phyloP scores from a whole-genome alignment of 371 early-diverging fungal species.

The Mucor indicus region DNA sequence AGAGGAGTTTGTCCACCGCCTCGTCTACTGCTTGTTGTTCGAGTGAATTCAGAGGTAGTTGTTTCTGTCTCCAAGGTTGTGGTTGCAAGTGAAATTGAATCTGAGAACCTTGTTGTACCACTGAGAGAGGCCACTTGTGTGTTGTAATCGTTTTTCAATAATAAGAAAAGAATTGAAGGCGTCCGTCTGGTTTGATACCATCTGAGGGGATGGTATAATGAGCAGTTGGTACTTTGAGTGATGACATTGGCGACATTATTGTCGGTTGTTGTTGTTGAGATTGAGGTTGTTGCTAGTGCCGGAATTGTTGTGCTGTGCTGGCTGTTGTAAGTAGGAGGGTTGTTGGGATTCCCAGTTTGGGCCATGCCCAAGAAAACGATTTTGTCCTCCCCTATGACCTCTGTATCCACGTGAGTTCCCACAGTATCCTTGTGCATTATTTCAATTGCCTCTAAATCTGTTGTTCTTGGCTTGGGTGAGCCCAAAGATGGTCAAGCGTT shows the following conservation, averaged over 20 bases:
- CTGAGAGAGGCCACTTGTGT: constrained; percentile 2
- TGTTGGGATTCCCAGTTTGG: not conserved
- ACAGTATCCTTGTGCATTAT: too few species aligned
- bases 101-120: constrained; percentile 1
- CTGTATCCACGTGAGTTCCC: too few species aligned
- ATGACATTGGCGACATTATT: not conserved
- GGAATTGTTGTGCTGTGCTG: not conserved
- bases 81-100: not conserved
- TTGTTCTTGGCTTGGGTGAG: too few species aligned
- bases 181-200: constrained; percentile 3
- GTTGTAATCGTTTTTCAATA: not conserved
- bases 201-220: not conserved
- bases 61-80: not conserved
- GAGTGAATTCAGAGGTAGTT: not conserved
- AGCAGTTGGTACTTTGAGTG: not conserved
- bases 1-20: constrained; percentile 1
- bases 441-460: too few species aligned
- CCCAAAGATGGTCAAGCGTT: not conserved
- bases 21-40: not conserved
- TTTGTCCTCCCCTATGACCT: too few species aligned
- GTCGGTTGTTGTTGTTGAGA: not conserved
- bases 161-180: not conserved
- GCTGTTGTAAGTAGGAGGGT: too few species aligned
- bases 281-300: not conserved
- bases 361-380: too few species aligned